Base-by-base conservation (phyloP, 176 grass and related monocot genomes). In the Pharus latifolius region DNA sequence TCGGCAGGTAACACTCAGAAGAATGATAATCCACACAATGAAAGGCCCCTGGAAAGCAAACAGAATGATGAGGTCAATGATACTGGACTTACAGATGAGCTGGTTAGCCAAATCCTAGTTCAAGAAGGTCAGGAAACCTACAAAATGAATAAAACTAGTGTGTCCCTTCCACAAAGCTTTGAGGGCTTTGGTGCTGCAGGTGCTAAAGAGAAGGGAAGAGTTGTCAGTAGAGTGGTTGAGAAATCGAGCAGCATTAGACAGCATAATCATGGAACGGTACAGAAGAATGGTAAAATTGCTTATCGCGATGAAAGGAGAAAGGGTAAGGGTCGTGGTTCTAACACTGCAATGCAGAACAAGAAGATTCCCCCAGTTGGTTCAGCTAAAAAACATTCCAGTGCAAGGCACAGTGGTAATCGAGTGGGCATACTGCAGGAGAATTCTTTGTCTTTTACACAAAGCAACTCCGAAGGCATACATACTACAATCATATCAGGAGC, bases 151-250 rank as follows among this genome's bases (percentile, higher is more conserved):
- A 57, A 52, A 57, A 67, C 50, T 30, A 25, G 17, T 29, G 54
- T 65, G 23, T 72, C 71, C 54, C 60, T 80, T 51, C 60, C 35
- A 58, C 57, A 1, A 67, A 65, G 26, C 33, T 43, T 60, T n/a
- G 35, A 80, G 2, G 68, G 42, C 44, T 45, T 73, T 34, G 50
- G 35, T 41, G n/a, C 8, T 80, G 57, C 24, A 56, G 62, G 42
- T 69, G 40, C 59, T 49, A 24, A 68, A 78, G 60, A 51, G 47
- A 86, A 76, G 54, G 72, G 77, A 74, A 70, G 42, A 75, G 72
- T 25, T 33, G 6, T 15, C 32, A 48, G 56, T 47, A 56, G 72
- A 56, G 65, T 44, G 25, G 6, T 73, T 45, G 24, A 75, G 37
- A 61, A 61, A 56, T 76, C 65, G 20, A 20, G 7, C 12, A 30